Evolutionary conservation across 2,329 filamentous ascomycete species (phyloP).

Genomic region (Alternaria metachromatica): DNA sequence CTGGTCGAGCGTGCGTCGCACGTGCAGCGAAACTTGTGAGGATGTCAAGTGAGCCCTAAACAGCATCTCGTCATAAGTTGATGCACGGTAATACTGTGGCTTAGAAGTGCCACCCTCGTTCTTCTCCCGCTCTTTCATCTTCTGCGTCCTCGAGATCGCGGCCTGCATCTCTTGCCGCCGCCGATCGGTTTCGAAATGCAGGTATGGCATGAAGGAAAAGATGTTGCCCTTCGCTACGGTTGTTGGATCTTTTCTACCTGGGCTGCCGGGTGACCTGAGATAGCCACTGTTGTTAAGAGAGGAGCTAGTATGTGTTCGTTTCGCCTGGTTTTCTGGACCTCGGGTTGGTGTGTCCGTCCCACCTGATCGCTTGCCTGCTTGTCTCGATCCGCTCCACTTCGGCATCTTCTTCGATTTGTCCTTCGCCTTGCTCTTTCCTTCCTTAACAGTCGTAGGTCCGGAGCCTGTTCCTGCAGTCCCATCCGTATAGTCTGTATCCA

Average conservation of each 20-base stretch:
- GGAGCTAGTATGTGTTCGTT: constrained; percentile 27
- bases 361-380: constrained; percentile 29
- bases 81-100: constrained; percentile 28
- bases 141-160: constrained; percentile 54
- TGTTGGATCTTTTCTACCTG: constrained; percentile 43
- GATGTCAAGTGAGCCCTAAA: constrained; percentile 57
- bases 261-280: constrained; percentile 45
- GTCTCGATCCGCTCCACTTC: constrained; percentile 38
- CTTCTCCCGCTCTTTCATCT: constrained; percentile 27
- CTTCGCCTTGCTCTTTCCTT: constrained; percentile 37
- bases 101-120: constrained; percentile 22
- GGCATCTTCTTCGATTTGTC: constrained; percentile 41
- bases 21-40: constrained; percentile 60
- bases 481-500: constrained; percentile 43
- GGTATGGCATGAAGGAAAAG: constrained; percentile 66
- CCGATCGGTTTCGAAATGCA: constrained; percentile 68
- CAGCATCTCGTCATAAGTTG: constrained; percentile 55
- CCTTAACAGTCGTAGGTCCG: constrained; percentile 26
- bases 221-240: constrained; percentile 45
- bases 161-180: constrained; percentile 63
- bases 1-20: constrained; percentile 69
- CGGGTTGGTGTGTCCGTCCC: constrained; percentile 41
- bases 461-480: constrained; percentile 36
- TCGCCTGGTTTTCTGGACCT: constrained; percentile 28
- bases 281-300: constrained; percentile 35